Conservation (phyloP, 106 monocot genomes). For the Dendrobium officinale region DNA sequence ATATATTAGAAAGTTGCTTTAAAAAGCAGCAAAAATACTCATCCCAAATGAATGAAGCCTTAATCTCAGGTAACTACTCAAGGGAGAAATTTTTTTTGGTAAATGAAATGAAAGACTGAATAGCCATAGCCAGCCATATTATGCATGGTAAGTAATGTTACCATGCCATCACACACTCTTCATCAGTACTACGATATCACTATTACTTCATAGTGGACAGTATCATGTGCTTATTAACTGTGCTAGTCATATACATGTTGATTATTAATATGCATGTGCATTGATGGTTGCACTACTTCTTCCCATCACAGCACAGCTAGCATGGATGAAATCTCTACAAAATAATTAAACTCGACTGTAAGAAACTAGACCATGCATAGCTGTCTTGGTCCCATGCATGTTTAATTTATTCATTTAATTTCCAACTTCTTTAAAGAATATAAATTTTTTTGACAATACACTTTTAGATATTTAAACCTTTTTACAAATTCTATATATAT, state of each 20-base stretch:
- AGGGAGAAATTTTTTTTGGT: no score
- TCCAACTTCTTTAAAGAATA: no score
- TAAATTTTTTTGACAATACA: no score
- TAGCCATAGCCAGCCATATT: no score
- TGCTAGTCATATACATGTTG: background rate
- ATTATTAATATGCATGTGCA: conserved; percentile 1
- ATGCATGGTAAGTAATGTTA: background rate
- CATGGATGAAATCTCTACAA: background rate
- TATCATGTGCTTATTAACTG: background rate
- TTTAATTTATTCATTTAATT: background rate
- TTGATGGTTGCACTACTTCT: background rate
- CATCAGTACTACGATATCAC: background rate
- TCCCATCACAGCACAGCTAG: background rate
- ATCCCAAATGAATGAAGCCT: no score
- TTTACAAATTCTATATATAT: no score
- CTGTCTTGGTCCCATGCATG: background rate
- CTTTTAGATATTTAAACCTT: no score
- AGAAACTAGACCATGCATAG: background rate
- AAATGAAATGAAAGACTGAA: no score
- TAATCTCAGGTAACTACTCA: no score
- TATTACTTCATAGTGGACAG: background rate
- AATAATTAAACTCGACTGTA: background rate
- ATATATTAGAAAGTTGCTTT: no score
- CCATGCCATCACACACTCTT: background rate
- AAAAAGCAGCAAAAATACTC: no score